Evolutionary conservation across 2,329 filamentous ascomycete species (phyloP).

Genomic region (Dendryphion nanum): DNA sequence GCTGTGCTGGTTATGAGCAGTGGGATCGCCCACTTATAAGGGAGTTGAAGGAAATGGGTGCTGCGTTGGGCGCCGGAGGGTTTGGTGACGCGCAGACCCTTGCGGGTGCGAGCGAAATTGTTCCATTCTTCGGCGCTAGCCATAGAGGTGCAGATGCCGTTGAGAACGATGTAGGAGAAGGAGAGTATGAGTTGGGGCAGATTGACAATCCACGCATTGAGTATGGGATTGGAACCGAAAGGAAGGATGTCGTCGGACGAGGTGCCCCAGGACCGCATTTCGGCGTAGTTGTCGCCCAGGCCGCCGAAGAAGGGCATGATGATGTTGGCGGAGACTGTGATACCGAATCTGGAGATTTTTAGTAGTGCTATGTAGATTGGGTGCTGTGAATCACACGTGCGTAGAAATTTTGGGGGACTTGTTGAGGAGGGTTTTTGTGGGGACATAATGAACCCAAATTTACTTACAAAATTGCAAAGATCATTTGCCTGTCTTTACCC

Average conservation of each 20-base stretch:
- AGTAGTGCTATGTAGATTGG: neutral
- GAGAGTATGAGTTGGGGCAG: constrained; percentile 47
- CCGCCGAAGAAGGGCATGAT: neutral
- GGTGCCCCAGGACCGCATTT: constrained; percentile 8
- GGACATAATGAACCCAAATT: too few species aligned
- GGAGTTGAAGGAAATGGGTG: constrained; percentile 41
- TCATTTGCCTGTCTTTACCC: too few species aligned
- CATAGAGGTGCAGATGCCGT: constrained; percentile 47
- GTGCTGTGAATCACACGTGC: too few species aligned
- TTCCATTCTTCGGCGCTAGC: constrained; percentile 48
- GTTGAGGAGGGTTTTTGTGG: too few species aligned
- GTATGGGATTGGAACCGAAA: constrained; percentile 1
- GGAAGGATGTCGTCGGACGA: constrained; percentile 7
- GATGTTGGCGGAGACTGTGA: constrained; percentile 1
- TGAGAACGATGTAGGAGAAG: constrained; percentile 46
- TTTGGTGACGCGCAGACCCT: constrained; percentile 34
- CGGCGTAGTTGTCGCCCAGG: neutral
- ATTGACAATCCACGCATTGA: constrained; percentile 42
- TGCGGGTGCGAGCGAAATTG: constrained; percentile 30
- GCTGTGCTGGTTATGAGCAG: constrained; percentile 26
- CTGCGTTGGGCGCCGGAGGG: constrained; percentile 33
- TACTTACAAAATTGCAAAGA: too few species aligned
- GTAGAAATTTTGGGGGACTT: too few species aligned
- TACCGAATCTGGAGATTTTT: neutral
- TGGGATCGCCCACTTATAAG: constrained; percentile 35